A percentile compares a stretch with the other conserved stretches of the same genome.
phyloP scores from a whole-genome alignment of 306 rosid genomes.

The Casuarina glauca region DNA sequence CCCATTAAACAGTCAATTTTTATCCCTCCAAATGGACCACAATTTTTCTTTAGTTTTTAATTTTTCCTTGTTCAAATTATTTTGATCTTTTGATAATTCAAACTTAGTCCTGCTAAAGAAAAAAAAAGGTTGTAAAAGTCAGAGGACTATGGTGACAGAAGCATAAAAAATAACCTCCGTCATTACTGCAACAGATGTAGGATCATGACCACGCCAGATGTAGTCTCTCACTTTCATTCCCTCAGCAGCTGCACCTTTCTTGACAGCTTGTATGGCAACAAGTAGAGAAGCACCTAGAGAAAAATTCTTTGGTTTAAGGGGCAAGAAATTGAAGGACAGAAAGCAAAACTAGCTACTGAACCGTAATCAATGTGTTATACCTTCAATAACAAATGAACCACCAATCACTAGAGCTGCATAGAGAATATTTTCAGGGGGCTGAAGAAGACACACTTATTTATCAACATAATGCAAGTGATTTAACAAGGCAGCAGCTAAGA shows the following conservation, averaged over 20 bases:
- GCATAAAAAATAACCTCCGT: slow-evolving; percentile 65
- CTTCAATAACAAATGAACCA: slow-evolving; percentile 93
- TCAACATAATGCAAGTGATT: slow-evolving; percentile 24
- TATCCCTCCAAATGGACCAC: not conserved
- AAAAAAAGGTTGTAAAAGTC: slow-evolving; percentile 1
- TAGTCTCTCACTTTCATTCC: slow-evolving; percentile 93
- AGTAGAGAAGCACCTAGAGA: slow-evolving; percentile 82
- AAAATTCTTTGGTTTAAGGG: slow-evolving; percentile 19
- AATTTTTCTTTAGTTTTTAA: too few relatives aligned
- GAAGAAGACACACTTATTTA: slow-evolving; percentile 38
- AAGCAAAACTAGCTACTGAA: slow-evolving; percentile 14
- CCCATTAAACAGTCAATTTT: not conserved
- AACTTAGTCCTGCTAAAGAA: not conserved
- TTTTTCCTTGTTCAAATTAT: not conserved
- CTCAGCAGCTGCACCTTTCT: slow-evolving; percentile 94
- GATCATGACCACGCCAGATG: slow-evolving; percentile 98
- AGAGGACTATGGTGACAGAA: slow-evolving; percentile 6
- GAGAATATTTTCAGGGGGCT: slow-evolving; percentile 84
- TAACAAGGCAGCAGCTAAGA: slow-evolving; percentile 7
- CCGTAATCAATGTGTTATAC: slow-evolving; percentile 41
- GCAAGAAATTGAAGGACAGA: slow-evolving; percentile 13
- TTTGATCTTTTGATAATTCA: not conserved
- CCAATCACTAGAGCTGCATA: slow-evolving; percentile 87
- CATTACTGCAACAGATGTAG: slow-evolving; percentile 99
- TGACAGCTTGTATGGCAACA: slow-evolving; percentile 98